Conservation (phyloP, 2,329 filamentous ascomycete species). For the Pezicula radicicola region DNA sequence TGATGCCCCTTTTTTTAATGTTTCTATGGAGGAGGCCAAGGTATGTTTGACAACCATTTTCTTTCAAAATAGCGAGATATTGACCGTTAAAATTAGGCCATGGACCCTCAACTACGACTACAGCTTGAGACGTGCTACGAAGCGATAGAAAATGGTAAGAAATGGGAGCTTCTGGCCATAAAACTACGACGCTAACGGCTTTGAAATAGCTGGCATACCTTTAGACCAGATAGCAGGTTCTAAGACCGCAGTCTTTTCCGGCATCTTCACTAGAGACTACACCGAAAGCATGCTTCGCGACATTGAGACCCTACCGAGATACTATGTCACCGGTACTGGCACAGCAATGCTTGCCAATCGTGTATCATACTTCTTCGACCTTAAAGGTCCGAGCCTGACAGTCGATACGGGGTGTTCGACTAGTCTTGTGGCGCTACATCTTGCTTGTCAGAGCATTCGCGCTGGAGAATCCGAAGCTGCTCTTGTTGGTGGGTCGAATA, state of each 20-base stretch:
- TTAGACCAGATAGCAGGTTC: not conserved
- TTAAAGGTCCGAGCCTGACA: conserved; percentile 53
- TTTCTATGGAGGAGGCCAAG: conserved; percentile 23
- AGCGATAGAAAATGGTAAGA: conserved; percentile 7
- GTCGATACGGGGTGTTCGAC: conserved; percentile 60
- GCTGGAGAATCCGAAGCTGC: conserved; percentile 40
- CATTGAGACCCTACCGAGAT: conserved; percentile 1
- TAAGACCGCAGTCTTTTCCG: not conserved
- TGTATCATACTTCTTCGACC: conserved; percentile 52
- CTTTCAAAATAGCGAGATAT: not conserved
- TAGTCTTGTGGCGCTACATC: conserved; percentile 51
- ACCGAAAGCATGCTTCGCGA: conserved; percentile 1
- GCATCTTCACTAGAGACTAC: conserved; percentile 1
- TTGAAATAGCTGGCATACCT: not conserved
- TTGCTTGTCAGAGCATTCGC: conserved; percentile 47
- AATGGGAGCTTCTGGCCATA: not conserved
- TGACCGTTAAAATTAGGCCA: not conserved
- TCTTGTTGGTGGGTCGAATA: conserved; percentile 36
- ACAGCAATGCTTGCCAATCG: conserved; percentile 48
- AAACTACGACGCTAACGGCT: not conserved
- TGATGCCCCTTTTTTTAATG: conserved; percentile 38
- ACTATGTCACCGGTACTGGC: conserved; percentile 24
- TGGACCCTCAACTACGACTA: conserved; percentile 9
- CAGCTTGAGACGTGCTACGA: conserved; percentile 8
- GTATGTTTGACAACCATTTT: not conserved